Evolutionary conservation across 768 basidiomycete species (phyloP).

Genomic region (Leucocoprinus leucothites): DNA sequence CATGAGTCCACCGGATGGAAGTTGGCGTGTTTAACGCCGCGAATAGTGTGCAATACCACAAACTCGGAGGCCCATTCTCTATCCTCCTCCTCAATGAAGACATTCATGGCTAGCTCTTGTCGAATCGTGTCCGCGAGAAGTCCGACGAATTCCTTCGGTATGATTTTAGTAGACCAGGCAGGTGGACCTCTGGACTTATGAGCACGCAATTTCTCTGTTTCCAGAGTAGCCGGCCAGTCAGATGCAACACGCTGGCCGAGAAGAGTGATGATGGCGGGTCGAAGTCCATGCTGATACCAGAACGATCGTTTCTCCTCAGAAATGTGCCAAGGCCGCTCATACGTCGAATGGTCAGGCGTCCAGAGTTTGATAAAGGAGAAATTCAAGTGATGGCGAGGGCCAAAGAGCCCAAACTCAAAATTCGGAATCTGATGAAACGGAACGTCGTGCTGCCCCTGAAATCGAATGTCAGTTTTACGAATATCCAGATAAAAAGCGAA

Average conservation of each 20-base stretch:
- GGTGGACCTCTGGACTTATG: constrained; percentile 14
- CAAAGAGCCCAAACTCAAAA: not conserved
- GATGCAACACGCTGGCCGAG: not conserved
- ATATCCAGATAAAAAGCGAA: too few species aligned
- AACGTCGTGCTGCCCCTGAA: not conserved
- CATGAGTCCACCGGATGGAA: too few species aligned
- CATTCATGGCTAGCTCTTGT: too few species aligned
- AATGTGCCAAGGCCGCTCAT: not conserved
- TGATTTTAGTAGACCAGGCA: constrained; percentile 16
- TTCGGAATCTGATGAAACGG: not conserved
- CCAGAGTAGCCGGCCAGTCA: constrained; percentile 25
- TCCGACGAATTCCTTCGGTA: constrained; percentile 10
- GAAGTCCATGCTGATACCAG: constrained; percentile 23
- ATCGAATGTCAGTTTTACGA: too few species aligned
- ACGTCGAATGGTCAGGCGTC: not conserved
- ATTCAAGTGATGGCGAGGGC: not conserved
- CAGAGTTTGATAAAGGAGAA: constrained; percentile 26
- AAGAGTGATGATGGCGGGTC: constrained; percentile 19
- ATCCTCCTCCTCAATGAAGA: not conserved
- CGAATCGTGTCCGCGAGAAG: too few species aligned
- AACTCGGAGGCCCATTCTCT: constrained; percentile 1
- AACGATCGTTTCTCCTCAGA: constrained; percentile 12
- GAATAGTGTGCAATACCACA: too few species aligned
- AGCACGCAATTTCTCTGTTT: constrained; percentile 21
- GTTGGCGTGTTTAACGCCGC: too few species aligned